Evolutionary conservation across 2,329 filamentous ascomycete species (phyloP).

Genomic region (Biscogniauxia marginata): DNA sequence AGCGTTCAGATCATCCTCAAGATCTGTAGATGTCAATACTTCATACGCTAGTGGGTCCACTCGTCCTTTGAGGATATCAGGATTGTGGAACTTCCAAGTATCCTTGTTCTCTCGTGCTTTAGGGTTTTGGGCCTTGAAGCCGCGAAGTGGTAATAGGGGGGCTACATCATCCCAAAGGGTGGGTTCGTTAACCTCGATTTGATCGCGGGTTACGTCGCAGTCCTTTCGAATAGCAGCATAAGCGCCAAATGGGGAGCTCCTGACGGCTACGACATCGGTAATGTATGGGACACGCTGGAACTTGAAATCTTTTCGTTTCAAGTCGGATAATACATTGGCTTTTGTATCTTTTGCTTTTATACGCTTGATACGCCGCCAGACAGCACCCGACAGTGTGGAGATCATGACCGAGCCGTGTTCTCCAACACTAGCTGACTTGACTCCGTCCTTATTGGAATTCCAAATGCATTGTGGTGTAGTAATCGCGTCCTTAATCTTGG

Average conservation of each 20-base stretch:
- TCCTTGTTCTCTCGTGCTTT: slow-evolving; percentile 37
- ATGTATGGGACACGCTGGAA: slow-evolving; percentile 88
- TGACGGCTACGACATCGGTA: slow-evolving; percentile 78
- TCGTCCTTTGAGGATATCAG: slow-evolving; percentile 49
- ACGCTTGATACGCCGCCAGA: slow-evolving; percentile 86
- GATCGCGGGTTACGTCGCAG: slow-evolving; percentile 73
- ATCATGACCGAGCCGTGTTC: slow-evolving; percentile 95
- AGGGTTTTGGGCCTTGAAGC: slow-evolving; percentile 50
- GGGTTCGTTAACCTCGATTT: slow-evolving; percentile 64
- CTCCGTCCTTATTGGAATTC: slow-evolving; percentile 84
- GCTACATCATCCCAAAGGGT: slow-evolving; percentile 73
- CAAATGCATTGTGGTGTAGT: slow-evolving; percentile 80
- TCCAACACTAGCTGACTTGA: slow-evolving; percentile 81
- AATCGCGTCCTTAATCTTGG: slow-evolving; percentile 82
- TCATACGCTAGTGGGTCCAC: slow-evolving; percentile 50
- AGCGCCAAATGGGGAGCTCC: slow-evolving; percentile 85
- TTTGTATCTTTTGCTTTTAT: slow-evolving; percentile 72
- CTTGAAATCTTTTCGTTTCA: slow-evolving; percentile 85
- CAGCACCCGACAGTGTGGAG: slow-evolving; percentile 86
- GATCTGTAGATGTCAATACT: slow-evolving; percentile 60
- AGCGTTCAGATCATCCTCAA: slow-evolving; percentile 60
- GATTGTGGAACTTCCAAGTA: slow-evolving; percentile 41
- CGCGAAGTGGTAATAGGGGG: slow-evolving; percentile 65
- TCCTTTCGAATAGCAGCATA: slow-evolving; percentile 87
- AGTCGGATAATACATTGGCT: slow-evolving; percentile 40